These are phyloP conservation scores for Phytopythium vexans DNA, from an alignment of 352 stramenopile genomes.

Conservation along the genomic window DNA sequence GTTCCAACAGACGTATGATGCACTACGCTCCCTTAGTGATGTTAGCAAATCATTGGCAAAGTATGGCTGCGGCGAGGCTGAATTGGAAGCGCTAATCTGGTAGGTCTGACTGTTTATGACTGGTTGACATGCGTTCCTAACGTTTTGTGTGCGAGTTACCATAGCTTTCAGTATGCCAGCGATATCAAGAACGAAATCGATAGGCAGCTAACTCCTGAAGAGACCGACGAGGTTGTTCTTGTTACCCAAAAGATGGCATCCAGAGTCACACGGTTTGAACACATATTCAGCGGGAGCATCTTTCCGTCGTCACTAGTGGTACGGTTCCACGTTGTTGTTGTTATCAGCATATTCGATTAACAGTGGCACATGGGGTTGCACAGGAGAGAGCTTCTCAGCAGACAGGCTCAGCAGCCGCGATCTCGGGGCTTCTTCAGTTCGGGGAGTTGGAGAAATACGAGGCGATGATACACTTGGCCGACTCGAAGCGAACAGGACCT, in stretches of 20 bases:
- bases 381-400: no score
- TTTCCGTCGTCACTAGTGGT: slow-evolving; percentile 41
- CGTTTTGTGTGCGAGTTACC: slow-evolving; percentile 18
- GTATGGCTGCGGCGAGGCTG: slow-evolving; percentile 6
- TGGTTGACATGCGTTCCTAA: slow-evolving; percentile 6
- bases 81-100: slow-evolving; percentile 30
- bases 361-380: no score
- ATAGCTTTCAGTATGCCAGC: slow-evolving; percentile 7
- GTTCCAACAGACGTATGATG: slow-evolving; percentile 56
- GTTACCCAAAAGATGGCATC: slow-evolving; percentile 48
- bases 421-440: slow-evolving; percentile 23
- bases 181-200: slow-evolving; percentile 49
- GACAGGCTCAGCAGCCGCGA: background rate
- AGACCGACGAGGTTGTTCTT: slow-evolving; percentile 15
- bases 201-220: slow-evolving; percentile 16
- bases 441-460: slow-evolving; percentile 27
- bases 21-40: slow-evolving; percentile 24
- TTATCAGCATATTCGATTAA: no score
- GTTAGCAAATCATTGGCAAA: slow-evolving; percentile 24
- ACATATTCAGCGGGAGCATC: slow-evolving; percentile 30
- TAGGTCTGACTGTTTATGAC: slow-evolving; percentile 9
- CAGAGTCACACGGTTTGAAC: slow-evolving; percentile 30
- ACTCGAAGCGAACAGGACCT: no score
- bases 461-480: slow-evolving; percentile 10
- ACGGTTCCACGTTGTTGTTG: slow-evolving; percentile 1